These are phyloP conservation scores for Lecanosticta acicola DNA, from an alignment of 2,329 filamentous ascomycete species.

Conservation along the genomic window DNA sequence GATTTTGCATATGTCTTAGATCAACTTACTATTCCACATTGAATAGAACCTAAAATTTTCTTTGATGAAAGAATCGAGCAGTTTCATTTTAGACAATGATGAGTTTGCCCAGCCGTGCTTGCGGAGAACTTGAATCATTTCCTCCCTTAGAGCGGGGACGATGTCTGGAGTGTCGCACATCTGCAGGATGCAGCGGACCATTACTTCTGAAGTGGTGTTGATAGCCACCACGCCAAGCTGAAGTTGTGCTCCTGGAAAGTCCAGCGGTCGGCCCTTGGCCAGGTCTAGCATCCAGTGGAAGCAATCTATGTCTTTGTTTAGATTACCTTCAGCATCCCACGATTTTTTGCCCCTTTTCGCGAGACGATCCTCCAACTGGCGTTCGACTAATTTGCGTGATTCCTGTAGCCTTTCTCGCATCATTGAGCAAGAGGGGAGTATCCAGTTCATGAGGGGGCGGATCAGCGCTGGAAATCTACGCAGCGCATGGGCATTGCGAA, in stretches of 20 bases:
- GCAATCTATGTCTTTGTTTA: background rate
- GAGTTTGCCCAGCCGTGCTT: constrained; percentile 25
- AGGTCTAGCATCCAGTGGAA: constrained; percentile 2
- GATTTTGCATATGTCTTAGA: too few relatives aligned
- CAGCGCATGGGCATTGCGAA: constrained; percentile 3
- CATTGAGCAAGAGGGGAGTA: background rate
- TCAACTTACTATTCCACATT: too few relatives aligned
- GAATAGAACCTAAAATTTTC: background rate
- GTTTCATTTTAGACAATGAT: constrained; percentile 24
- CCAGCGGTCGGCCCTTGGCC: constrained; percentile 4
- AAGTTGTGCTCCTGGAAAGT: constrained; percentile 4
- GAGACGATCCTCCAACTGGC: too few relatives aligned
- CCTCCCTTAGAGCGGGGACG: constrained; percentile 18
- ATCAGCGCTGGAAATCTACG: constrained; percentile 27
- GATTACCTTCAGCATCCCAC: background rate
- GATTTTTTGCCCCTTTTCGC: too few relatives aligned
- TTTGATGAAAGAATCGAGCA: constrained; percentile 9
- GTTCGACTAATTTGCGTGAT: background rate
- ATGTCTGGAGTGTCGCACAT: constrained; percentile 23
- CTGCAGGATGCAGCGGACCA: constrained; percentile 11
- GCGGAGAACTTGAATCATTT: constrained; percentile 19
- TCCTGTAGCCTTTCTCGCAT: background rate
- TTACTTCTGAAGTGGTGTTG: constrained; percentile 20
- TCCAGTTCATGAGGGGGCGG: background rate
- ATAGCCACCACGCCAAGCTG: constrained; percentile 15